A percentile compares a stretch with the other conserved stretches of the same genome.
These are phyloP conservation scores for Thinopyrum elongatum DNA, from an alignment of 176 grass and related monocot species.

Conservation along the genomic window DNA sequence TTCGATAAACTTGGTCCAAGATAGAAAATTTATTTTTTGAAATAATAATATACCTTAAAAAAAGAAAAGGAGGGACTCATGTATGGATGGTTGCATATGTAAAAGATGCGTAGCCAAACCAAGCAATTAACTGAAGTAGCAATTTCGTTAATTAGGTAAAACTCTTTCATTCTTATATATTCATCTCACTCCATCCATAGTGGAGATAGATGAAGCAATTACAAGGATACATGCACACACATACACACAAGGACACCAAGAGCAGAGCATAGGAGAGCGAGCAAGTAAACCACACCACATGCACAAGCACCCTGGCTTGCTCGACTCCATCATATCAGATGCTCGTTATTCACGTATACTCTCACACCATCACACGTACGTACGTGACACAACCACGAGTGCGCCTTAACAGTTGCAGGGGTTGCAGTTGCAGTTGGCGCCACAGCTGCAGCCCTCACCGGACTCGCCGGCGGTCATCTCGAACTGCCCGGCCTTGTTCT, in stretches of 20 bases:
- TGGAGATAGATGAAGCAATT: conserved; percentile 8
- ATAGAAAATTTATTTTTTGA: too few species aligned
- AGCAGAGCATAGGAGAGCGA: neutral
- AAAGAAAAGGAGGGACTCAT: too few species aligned
- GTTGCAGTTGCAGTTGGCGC: conserved; percentile 38
- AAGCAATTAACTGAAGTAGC: too few species aligned
- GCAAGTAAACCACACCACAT: conserved; percentile 4
- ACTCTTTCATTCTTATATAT: neutral
- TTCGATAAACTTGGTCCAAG: too few species aligned
- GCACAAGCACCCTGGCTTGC: neutral
- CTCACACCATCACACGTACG: neutral
- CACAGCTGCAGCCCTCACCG: conserved; percentile 41
- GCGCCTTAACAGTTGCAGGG: conserved; percentile 46
- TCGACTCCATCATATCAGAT: neutral
- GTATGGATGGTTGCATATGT: too few species aligned
- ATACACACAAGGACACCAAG: neutral
- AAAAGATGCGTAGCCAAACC: too few species aligned
- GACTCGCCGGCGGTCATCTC: conserved; percentile 27
- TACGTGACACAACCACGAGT: too few species aligned
- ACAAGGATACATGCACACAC: neutral
- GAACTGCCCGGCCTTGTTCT: conserved; percentile 15
- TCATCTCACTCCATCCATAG: conserved; percentile 2
- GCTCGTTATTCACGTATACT: neutral
- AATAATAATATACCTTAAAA: too few species aligned
- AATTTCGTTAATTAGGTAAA: neutral